Percentiles rank a stretch among this genome's conserved stretches.
Conservation (phyloP, 2,329 filamentous ascomycete genomes). For the Cucurbitaria berberidis region DNA sequence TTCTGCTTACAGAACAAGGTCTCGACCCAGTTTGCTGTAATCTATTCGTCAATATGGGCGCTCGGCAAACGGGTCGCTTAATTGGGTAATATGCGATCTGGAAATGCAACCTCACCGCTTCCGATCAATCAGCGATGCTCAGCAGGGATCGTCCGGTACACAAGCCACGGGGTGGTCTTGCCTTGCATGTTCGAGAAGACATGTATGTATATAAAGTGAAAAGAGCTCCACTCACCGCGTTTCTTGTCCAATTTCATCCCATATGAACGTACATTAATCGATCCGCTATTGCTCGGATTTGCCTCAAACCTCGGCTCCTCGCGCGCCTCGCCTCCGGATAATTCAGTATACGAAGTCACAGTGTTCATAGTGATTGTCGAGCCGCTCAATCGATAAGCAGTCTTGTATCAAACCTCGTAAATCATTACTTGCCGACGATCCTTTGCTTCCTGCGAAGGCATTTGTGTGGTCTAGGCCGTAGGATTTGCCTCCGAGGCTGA, state of each 20-base stretch:
- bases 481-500: neutral
- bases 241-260: conserved; percentile 16
- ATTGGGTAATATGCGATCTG: conserved; percentile 40
- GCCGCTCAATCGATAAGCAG: neutral
- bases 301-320: conserved; percentile 13
- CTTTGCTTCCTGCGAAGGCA: neutral
- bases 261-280: conserved; percentile 32
- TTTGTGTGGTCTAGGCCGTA: neutral
- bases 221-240: conserved; percentile 10
- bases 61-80: conserved; percentile 37
- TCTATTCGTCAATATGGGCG: conserved; percentile 31
- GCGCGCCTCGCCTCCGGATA: conserved; percentile 18
- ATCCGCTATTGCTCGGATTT: conserved; percentile 11
- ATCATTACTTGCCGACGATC: conserved; percentile 3
- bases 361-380: neutral
- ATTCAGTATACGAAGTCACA: conserved; percentile 16
- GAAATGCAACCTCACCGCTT: conserved; percentile 21
- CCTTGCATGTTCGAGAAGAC: conserved; percentile 12
- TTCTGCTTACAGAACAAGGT: conserved; percentile 44
- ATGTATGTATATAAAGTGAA: conserved; percentile 14
- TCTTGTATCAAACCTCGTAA: conserved; percentile 3
- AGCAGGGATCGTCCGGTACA: conserved; percentile 25
- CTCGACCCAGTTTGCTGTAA: conserved; percentile 39
- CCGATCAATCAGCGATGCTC: conserved; percentile 30
- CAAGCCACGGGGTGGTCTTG: conserved; percentile 15